Base-by-base conservation (phyloP, 805 yeast species). In the Saccharomycopsis sp. region DNA sequence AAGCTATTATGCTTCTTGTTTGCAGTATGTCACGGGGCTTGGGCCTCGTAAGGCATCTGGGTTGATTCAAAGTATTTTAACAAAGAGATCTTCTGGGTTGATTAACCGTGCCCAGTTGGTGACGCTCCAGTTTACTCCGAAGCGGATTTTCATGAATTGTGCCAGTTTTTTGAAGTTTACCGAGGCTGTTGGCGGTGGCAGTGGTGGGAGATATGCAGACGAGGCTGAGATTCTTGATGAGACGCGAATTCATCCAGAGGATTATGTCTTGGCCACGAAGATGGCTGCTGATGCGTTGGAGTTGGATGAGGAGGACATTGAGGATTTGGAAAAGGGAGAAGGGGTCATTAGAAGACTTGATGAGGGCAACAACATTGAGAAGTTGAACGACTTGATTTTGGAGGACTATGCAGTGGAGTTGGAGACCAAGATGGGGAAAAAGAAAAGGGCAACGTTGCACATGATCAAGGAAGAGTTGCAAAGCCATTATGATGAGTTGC, bases 261-360 rank as follows among this genome's bases (percentile, higher is more conserved):
- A 92, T 62, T 92, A 92, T 58, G 95, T 85, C 49, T 69, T 92
- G 51, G 97, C 96, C 3, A 75, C 92, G 38, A 92, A 92, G 59
- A 92, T 92, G 88, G 97, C 96, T 5, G 92, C 95, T 1, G 98
- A 92, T 65, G 97, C 98, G 2, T 69, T 92, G 50, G 98, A 89
- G 57, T 71, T 88, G 49, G 96, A 87, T 53, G 98, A 94, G 53
- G 97, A 89, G 59, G 95, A 87, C 50, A 68, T 84, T 54, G 80
- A 78, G 2, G 88, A 80, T 42, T 59, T 80, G 35, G 88, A 85
- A 55, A 80, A 77, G 47, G 61, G 80, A 46, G 92, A 88, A 36
- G 88, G 88, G 34, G 83, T 86, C 2, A 80, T 85, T 48, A 75
- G 75, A 46, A 79, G 81, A 56, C 68, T 86, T 44, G 70, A 76